Conservation (phyloP, 768 basidiomycete genomes). For the Kwoniella dejecticola region DNA sequence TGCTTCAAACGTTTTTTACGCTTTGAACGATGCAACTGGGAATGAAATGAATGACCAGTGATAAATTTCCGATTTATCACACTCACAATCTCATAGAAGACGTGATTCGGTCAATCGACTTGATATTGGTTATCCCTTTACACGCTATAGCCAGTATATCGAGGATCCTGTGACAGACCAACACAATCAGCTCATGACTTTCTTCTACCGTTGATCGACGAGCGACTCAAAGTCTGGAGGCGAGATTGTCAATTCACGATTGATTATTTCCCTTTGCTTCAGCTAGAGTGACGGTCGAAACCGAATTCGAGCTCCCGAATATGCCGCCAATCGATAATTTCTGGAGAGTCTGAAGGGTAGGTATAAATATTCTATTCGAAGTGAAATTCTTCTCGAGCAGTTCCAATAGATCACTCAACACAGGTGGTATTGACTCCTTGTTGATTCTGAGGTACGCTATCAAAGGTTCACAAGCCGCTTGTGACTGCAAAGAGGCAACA, state of each 20-base stretch:
- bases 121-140: slow-evolving; percentile 68
- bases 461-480: slow-evolving; percentile 59
- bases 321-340: slow-evolving; percentile 71
- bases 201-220: no score
- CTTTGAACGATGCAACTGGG: no score
- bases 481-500: slow-evolving; percentile 52
- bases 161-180: slow-evolving; percentile 8
- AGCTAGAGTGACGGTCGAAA: no score
- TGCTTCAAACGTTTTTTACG: no score
- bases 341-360: slow-evolving; percentile 74
- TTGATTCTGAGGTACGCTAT: slow-evolving; percentile 60
- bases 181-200: slow-evolving; percentile 7
- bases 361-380: slow-evolving; percentile 76
- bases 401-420: slow-evolving; percentile 65
- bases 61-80: no score
- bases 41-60: no score
- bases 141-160: slow-evolving; percentile 63
- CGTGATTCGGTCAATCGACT: slow-evolving; percentile 77
- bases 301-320: no score
- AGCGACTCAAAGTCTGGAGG: no score
- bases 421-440: slow-evolving; percentile 3
- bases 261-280: neutral
- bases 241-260: slow-evolving; percentile 10
- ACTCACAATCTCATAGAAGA: slow-evolving; percentile 82
- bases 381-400: slow-evolving; percentile 63